Evolutionary conservation across 768 basidiomycete genomes (phyloP).

Genomic region (Leccinum subgranulosum): DNA sequence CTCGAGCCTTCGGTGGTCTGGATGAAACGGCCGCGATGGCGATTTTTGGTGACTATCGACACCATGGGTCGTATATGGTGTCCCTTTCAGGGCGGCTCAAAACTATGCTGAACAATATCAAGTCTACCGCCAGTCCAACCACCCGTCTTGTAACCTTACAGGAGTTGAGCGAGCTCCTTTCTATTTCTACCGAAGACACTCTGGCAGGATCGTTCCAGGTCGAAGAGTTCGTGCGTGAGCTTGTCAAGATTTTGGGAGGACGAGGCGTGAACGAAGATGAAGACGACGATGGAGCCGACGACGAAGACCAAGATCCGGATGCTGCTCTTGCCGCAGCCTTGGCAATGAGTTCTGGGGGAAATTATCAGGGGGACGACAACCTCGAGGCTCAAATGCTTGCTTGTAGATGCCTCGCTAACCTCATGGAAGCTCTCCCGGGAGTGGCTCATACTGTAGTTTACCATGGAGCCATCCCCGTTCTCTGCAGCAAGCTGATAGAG

Average conservation of each 20-base stretch:
- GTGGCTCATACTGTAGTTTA: conserved; percentile 97
- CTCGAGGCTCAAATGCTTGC: conserved; percentile 94
- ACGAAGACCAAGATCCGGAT: conserved; percentile 72
- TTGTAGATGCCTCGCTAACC: conserved; percentile 93
- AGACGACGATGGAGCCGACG: conserved; percentile 66
- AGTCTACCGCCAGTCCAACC: conserved; percentile 76
- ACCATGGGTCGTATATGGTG: conserved; percentile 90
- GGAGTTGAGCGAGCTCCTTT: conserved; percentile 91
- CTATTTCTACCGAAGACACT: conserved; percentile 97
- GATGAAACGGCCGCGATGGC: conserved; percentile 74
- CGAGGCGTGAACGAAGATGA: conserved; percentile 70
- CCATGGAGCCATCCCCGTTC: conserved; percentile 72
- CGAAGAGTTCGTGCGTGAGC: conserved; percentile 86
- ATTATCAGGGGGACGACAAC: conserved; percentile 78
- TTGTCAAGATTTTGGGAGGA: conserved; percentile 87
- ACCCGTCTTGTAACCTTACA: conserved; percentile 87
- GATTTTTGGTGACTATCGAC: conserved; percentile 84
- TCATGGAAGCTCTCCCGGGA: conserved; percentile 98
- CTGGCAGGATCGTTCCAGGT: conserved; percentile 94
- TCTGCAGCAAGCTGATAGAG: conserved; percentile 95
- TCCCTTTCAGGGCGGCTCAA: conserved; percentile 85
- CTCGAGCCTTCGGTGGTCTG: conserved; percentile 45
- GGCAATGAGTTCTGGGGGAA: conserved; percentile 71
- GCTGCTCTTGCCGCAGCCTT: conserved; percentile 85
- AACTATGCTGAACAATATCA: conserved; percentile 87